Percentiles rank a stretch among this genome's conserved stretches.
phyloP scores from a whole-genome alignment of 2,329 filamentous ascomycete species.

The Alternaria dauci region DNA sequence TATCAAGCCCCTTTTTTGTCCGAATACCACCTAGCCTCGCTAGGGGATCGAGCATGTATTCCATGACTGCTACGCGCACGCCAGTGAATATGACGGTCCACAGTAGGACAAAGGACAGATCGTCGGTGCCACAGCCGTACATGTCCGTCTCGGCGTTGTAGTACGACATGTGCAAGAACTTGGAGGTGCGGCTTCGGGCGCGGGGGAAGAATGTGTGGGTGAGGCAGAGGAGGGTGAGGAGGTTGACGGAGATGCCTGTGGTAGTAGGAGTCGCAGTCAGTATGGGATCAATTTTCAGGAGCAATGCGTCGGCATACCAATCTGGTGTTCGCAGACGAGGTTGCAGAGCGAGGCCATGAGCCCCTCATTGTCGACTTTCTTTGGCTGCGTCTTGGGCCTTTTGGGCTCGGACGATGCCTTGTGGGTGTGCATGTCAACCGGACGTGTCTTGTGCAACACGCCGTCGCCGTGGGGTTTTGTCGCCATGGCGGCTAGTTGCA shows the following conservation, averaged over 20 bases:
- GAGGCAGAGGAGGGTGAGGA: slow-evolving; percentile 81
- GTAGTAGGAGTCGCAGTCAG: slow-evolving; percentile 47
- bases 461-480: slow-evolving; percentile 23
- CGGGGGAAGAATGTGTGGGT: slow-evolving; percentile 84
- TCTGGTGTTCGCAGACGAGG: slow-evolving; percentile 81
- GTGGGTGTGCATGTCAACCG: slow-evolving; percentile 19
- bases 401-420: slow-evolving; percentile 24
- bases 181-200: slow-evolving; percentile 78
- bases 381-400: slow-evolving; percentile 30
- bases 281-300: not conserved
- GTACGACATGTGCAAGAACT: slow-evolving; percentile 89
- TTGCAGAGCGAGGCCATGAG: slow-evolving; percentile 67
- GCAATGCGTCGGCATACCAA: slow-evolving; percentile 66
- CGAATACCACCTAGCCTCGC: slow-evolving; percentile 76
- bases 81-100: slow-evolving; percentile 88
- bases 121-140: slow-evolving; percentile 81
- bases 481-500: slow-evolving; percentile 26
- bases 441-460: slow-evolving; percentile 15
- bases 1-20: slow-evolving; percentile 76
- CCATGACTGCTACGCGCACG: slow-evolving; percentile 83
- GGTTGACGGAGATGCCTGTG: slow-evolving; percentile 82
- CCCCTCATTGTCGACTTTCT: slow-evolving; percentile 69
- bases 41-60: slow-evolving; percentile 83
- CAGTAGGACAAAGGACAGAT: slow-evolving; percentile 77
- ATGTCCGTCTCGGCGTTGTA: slow-evolving; percentile 72